phyloP scores from a whole-genome alignment of 805 yeast genomes.

The Candida sakaeoensis region DNA sequence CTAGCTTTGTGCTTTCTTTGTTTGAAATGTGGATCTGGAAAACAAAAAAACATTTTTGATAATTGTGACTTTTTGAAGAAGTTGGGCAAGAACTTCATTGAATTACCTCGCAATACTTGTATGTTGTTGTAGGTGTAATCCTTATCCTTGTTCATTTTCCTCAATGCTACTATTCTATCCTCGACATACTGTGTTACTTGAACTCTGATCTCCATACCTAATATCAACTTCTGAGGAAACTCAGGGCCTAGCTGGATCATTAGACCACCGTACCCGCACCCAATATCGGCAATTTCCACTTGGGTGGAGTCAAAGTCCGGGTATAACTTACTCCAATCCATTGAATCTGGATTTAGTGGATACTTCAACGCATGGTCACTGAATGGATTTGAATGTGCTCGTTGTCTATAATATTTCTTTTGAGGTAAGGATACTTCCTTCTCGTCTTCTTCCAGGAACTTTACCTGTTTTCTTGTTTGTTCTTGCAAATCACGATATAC shows the following conservation, averaged over 20 bases:
- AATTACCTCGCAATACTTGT: conserved; percentile 87
- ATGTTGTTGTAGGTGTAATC: conserved; percentile 67
- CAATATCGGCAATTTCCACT: conserved; percentile 91
- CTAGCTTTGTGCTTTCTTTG: conserved; percentile 97
- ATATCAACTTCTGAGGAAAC: conserved; percentile 67
- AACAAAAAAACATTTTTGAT: conserved; percentile 92
- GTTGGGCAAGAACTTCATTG: conserved; percentile 96
- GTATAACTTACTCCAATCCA: conserved; percentile 83
- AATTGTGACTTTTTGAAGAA: conserved; percentile 82
- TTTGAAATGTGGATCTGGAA: conserved; percentile 99
- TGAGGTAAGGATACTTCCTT: conserved; percentile 54
- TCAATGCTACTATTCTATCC: conserved; percentile 86
- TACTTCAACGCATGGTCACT: conserved; percentile 92
- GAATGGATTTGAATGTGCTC: conserved; percentile 97
- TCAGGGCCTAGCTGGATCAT: conserved; percentile 73
- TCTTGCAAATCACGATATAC: conserved; percentile 48
- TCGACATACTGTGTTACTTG: conserved; percentile 97
- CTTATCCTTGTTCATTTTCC: conserved; percentile 46
- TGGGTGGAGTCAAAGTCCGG: conserved; percentile 50
- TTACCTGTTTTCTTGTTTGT: conserved; percentile 39
- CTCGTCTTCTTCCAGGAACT: conserved; percentile 32
- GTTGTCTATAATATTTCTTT: conserved; percentile 86
- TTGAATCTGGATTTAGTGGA: conserved; percentile 72
- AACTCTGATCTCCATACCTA: conserved; percentile 97
- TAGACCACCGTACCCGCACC: conserved; percentile 97